These are phyloP conservation scores for Candida taoyuanica DNA, from an alignment of 805 yeast genomes.

Conservation along the genomic window DNA sequence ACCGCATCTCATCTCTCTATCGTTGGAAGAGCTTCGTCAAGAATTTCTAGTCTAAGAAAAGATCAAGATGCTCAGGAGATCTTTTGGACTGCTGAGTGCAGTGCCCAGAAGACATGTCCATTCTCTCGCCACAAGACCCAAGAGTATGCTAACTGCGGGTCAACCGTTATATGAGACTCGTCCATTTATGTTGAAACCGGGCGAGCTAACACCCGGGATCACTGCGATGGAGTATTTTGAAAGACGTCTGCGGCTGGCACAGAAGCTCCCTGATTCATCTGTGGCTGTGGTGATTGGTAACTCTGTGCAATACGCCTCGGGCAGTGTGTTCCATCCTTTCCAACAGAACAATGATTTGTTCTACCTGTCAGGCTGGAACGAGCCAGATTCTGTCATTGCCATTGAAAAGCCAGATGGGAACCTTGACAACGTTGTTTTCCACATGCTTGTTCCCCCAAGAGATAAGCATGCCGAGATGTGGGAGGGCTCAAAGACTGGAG, in stretches of 20 bases:
- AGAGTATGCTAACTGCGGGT: conserved; percentile 48
- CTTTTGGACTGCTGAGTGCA: not conserved
- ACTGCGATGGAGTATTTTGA: conserved; percentile 75
- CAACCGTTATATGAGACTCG: conserved; percentile 87
- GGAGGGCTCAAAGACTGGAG: conserved; percentile 94
- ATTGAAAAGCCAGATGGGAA: conserved; percentile 56
- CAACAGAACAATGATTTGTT: conserved; percentile 88
- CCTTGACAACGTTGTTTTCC: conserved; percentile 54
- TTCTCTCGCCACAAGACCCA: conserved; percentile 14
- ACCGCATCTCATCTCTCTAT: not conserved
- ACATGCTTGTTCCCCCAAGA: conserved; percentile 82
- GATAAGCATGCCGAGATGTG: conserved; percentile 77
- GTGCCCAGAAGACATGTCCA: conserved; percentile 1
- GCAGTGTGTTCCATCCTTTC: conserved; percentile 86
- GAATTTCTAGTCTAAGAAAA: too few species aligned
- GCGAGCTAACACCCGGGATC: conserved; percentile 86
- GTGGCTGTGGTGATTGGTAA: conserved; percentile 74
- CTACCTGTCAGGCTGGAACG: conserved; percentile 89
- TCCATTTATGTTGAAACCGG: conserved; percentile 66
- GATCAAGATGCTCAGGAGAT: not conserved
- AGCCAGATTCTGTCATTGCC: conserved; percentile 71
- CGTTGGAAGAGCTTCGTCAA: too few species aligned
- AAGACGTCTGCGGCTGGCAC: conserved; percentile 59
- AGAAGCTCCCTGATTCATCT: conserved; percentile 54
- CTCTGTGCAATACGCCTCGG: conserved; percentile 73